Percentiles rank a stretch among this genome's conserved stretches.
These are phyloP conservation scores for Penicillium taxi DNA, from an alignment of 495 filamentous ascomycete genomes.

Conservation along the genomic window DNA sequence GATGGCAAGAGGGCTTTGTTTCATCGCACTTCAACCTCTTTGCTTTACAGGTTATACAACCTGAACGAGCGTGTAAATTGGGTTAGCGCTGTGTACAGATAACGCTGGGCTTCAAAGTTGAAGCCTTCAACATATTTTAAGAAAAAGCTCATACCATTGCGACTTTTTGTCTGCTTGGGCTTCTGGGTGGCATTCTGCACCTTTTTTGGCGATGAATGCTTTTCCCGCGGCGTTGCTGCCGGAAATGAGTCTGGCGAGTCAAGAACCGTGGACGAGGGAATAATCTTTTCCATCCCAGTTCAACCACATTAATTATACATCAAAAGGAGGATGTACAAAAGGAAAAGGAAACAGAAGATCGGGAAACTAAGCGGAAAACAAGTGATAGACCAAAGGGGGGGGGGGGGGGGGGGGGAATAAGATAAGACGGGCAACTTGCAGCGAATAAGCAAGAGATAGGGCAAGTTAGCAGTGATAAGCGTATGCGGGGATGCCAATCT, in stretches of 20 bases:
- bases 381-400: too few relatives aligned
- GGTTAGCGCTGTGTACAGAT: constrained; percentile 34
- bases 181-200: constrained; percentile 34
- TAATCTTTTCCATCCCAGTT: constrained; percentile 53
- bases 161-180: constrained; percentile 75
- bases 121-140: too few relatives aligned
- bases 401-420: too few relatives aligned
- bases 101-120: too few relatives aligned
- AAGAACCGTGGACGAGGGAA: constrained; percentile 55
- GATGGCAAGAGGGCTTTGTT: constrained; percentile 64
- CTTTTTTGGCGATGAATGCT: constrained; percentile 26
- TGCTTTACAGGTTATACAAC: constrained; percentile 74
- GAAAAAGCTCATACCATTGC: constrained; percentile 56
- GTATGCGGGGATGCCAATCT: constrained; percentile 13
- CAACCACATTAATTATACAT: background rate
- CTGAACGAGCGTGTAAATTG: constrained; percentile 36
- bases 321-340: background rate
- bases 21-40: constrained; percentile 81
- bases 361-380: too few relatives aligned
- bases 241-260: constrained; percentile 31
- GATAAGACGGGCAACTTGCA: background rate
- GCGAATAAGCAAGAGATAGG: background rate
- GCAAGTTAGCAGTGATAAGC: constrained; percentile 10
- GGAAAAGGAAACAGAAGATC: background rate
- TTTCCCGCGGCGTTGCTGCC: constrained; percentile 22